Evolutionary conservation across 192 early-diverging fungal genomes (phyloP).

Genomic region (Entomortierella chlamydospora): DNA sequence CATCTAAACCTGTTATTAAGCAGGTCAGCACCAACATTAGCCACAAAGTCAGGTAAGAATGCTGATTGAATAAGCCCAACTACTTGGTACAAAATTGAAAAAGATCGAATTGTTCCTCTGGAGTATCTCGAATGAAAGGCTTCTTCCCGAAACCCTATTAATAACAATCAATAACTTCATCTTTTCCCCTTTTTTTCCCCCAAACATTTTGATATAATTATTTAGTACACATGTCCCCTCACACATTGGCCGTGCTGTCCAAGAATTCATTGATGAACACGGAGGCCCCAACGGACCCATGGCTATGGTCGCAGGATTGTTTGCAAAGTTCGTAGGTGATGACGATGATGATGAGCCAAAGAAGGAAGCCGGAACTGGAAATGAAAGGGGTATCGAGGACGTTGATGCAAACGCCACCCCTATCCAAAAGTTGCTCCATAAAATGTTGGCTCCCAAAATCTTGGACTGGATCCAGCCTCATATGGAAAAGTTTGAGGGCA

Average conservation of each 20-base stretch:
- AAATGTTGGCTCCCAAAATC: slow-evolving; percentile 42
- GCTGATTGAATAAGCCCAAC: no score
- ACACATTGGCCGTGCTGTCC: slow-evolving; percentile 22
- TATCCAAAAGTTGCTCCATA: slow-evolving; percentile 33
- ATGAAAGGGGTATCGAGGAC: slow-evolving; percentile 7
- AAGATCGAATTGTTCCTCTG: no score
- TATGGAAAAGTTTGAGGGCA: slow-evolving; percentile 36
- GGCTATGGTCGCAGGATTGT: slow-evolving; percentile 36
- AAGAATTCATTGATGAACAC: slow-evolving; percentile 46
- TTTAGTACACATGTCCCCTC: slow-evolving; percentile 40
- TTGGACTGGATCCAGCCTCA: slow-evolving; percentile 38
- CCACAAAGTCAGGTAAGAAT: slow-evolving; percentile 38
- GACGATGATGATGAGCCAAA: slow-evolving; percentile 17
- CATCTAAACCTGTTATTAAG: slow-evolving; percentile 43
- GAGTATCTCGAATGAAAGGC: no score
- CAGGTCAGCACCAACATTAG: slow-evolving; percentile 44
- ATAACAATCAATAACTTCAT: not conserved
- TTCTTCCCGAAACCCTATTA: no score
- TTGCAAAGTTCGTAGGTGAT: slow-evolving; percentile 28
- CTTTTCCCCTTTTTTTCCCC: not conserved
- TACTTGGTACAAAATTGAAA: no score
- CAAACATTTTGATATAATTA: no score
- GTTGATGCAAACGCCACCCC: slow-evolving; percentile 11
- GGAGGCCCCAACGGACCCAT: slow-evolving; percentile 21
- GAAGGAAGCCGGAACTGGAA: slow-evolving; percentile 13